These are phyloP conservation scores for Bolboschoenus planiculmis DNA, from an alignment of 176 grass and related monocot species.

Conservation along the genomic window DNA sequence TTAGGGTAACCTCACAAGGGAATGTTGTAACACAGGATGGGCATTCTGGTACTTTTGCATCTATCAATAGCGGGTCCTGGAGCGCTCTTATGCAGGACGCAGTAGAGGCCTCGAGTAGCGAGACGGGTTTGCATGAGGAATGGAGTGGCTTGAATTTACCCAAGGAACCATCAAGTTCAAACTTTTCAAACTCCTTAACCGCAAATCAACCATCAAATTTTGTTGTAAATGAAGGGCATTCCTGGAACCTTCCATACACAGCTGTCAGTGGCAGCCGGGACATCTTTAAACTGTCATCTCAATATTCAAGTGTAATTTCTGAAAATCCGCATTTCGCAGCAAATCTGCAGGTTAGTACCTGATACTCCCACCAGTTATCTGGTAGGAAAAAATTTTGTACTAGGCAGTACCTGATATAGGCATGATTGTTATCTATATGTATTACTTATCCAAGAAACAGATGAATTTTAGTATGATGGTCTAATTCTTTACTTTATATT, in stretches of 20 bases:
- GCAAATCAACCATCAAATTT: neutral
- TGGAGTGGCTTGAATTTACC: slow-evolving; percentile 18
- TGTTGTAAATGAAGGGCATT: neutral
- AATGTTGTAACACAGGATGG: slow-evolving; percentile 13
- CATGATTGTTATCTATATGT: neutral
- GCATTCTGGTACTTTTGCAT: slow-evolving; percentile 23
- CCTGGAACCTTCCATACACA: neutral
- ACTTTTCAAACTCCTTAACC: neutral
- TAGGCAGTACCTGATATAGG: neutral
- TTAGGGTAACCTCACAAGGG: slow-evolving; percentile 15
- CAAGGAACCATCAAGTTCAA: slow-evolving; percentile 3
- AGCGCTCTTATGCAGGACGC: slow-evolving; percentile 52
- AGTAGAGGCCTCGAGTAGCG: slow-evolving; percentile 28
- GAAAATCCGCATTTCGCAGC: neutral
- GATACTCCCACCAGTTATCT: neutral
- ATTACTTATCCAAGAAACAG: neutral
- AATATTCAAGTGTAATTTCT: neutral
- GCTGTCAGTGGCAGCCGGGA: neutral
- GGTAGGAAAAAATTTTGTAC: neutral
- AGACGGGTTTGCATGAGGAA: slow-evolving; percentile 29
- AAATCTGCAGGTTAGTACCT: neutral
- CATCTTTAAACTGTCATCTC: neutral
- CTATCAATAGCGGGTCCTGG: slow-evolving; percentile 38
- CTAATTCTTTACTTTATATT: neutral
- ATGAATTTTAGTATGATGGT: too few relatives aligned